Percentiles rank a stretch among this genome's conserved stretches.
These are phyloP conservation scores for Alternaria alternata DNA, from an alignment of 2,329 filamentous ascomycete genomes.

Conservation along the genomic window DNA sequence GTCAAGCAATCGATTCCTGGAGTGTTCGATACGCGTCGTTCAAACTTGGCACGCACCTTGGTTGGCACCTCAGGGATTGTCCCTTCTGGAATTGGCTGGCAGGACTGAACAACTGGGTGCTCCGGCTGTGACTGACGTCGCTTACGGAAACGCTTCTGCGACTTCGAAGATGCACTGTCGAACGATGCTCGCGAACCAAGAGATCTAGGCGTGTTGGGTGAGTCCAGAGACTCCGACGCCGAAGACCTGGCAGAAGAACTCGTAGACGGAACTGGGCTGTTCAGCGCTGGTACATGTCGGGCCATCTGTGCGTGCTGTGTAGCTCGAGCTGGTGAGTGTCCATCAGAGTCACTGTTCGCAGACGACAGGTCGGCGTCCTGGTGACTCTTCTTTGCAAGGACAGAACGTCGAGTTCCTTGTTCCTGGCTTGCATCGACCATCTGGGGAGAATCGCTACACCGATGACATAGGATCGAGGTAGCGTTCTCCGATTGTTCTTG, in stretches of 20 bases:
- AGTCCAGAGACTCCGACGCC: constrained; percentile 18
- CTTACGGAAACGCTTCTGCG: constrained; percentile 43
- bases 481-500: constrained; percentile 21
- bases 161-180: constrained; percentile 29
- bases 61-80: constrained; percentile 46
- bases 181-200: constrained; percentile 27
- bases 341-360: not conserved
- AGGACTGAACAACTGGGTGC: constrained; percentile 43
- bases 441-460: constrained; percentile 10
- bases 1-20: constrained; percentile 50
- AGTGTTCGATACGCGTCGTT: constrained; percentile 43
- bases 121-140: constrained; percentile 37
- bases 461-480: constrained; percentile 9
- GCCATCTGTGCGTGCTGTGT: constrained; percentile 4
- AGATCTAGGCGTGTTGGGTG: constrained; percentile 34
- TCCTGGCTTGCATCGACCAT: constrained; percentile 4
- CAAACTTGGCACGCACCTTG: constrained; percentile 47
- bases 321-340: constrained; percentile 5
- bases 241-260: constrained; percentile 16
- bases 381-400: not conserved
- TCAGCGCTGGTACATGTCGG: constrained; percentile 16
- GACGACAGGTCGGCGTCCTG: not conserved
- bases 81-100: constrained; percentile 38
- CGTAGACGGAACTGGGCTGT: constrained; percentile 19
- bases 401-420: not conserved